phyloP scores from a whole-genome alignment of 108 stramenopile genomes.

The Stephanodiscus triporus region DNA sequence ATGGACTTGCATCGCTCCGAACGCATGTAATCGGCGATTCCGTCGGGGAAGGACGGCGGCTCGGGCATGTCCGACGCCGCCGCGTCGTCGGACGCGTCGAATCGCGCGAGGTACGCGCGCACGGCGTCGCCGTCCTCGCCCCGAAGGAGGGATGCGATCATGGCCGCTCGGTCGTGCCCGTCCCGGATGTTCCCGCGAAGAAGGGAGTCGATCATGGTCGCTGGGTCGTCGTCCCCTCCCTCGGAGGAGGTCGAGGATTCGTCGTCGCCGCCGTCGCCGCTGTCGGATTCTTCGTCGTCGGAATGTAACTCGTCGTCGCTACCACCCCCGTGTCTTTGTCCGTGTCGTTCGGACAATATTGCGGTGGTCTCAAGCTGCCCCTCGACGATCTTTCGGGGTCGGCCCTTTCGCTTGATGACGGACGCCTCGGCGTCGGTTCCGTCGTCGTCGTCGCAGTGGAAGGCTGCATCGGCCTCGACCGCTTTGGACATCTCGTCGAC shows the following conservation, averaged over 20 bases:
- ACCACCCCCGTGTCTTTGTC: too few relatives aligned
- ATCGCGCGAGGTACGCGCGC: conserved; percentile 26
- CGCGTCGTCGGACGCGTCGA: conserved; percentile 27
- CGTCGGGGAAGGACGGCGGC: conserved; percentile 38
- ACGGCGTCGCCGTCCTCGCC: conserved; percentile 22
- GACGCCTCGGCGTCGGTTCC: too few relatives aligned
- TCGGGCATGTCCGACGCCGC: conserved; percentile 33
- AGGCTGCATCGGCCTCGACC: too few relatives aligned
- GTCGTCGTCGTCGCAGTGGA: too few relatives aligned
- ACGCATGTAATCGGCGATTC: conserved; percentile 41
- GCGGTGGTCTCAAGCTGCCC: too few relatives aligned
- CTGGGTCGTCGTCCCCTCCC: neutral
- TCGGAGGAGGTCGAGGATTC: neutral
- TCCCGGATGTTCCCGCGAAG: too few relatives aligned
- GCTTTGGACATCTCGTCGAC: too few relatives aligned
- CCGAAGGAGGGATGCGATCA: conserved; percentile 34
- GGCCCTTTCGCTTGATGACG: too few relatives aligned
- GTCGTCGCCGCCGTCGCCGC: neutral
- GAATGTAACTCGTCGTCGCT: too few relatives aligned
- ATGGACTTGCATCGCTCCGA: conserved; percentile 55
- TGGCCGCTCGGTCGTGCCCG: conserved; percentile 24
- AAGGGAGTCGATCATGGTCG: too few relatives aligned
- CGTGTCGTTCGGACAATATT: too few relatives aligned
- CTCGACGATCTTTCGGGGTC: too few relatives aligned
- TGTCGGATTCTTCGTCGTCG: conserved; percentile 1